Evolutionary conservation across 163 green algal species (phyloP).

Genomic region (Prototheca cutis): DNA sequence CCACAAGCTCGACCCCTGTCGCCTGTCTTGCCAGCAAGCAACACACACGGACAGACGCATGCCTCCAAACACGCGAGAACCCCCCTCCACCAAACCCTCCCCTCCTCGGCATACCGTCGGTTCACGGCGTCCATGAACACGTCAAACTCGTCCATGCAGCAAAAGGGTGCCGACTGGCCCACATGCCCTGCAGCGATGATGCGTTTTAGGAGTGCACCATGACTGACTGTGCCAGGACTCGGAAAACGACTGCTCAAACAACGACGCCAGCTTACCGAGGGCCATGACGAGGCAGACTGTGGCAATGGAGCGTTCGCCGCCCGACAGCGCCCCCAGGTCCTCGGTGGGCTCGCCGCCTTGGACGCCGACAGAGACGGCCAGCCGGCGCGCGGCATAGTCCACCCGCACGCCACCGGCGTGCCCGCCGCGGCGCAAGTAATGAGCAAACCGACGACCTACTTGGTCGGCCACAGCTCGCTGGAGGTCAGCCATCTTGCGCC

Average conservation of each 20-base stretch:
- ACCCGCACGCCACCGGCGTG: not conserved
- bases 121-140: slow-evolving; percentile 67
- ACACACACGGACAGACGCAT: no score
- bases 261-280: not conserved
- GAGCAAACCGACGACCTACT: not conserved
- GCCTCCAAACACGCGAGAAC: no score
- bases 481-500: not conserved
- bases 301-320: not conserved
- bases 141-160: slow-evolving; percentile 17
- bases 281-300: slow-evolving; percentile 5
- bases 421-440: not conserved
- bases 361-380: not conserved
- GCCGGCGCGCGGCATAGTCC: not conserved
- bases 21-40: not conserved
- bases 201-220: no score
- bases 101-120: slow-evolving; percentile 10
- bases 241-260: no score
- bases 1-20: not conserved
- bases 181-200: slow-evolving; percentile 10
- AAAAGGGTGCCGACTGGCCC: slow-evolving; percentile 9
- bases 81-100: no score
- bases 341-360: not conserved
- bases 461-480: not conserved
- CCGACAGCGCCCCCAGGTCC: slow-evolving; percentile 1
- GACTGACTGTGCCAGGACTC: no score